A percentile compares a stretch with the other conserved stretches of the same genome.
phyloP scores from a whole-genome alignment of 441 rosid genomes.

The Jatropha multifida region DNA sequence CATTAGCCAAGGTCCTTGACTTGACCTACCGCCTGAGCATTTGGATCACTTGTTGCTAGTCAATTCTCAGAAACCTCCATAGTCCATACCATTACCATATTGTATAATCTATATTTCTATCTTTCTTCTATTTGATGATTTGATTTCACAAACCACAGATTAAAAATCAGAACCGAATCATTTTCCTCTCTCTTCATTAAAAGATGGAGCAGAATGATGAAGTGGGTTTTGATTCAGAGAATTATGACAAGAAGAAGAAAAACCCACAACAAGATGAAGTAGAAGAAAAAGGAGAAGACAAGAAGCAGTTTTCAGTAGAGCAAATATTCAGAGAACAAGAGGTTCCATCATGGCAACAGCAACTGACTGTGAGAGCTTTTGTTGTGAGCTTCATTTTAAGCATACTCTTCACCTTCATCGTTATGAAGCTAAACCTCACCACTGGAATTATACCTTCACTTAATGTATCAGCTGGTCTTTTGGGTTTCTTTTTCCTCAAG shows the following conservation, averaged over 20 bases:
- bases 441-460: conserved; percentile 81
- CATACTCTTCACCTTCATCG: conserved; percentile 71
- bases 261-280: conserved; percentile 19
- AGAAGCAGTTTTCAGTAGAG: conserved; percentile 48
- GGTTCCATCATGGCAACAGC: conserved; percentile 69
- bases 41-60: too few species aligned
- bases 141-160: not conserved
- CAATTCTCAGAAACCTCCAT: too few species aligned
- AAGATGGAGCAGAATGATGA: not conserved
- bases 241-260: not conserved
- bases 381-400: conserved; percentile 65
- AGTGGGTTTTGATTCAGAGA: conserved; percentile 4
- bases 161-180: not conserved
- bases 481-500: conserved; percentile 79
- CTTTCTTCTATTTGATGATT: too few species aligned
- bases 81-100: too few species aligned
- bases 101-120: too few species aligned
- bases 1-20: too few species aligned
- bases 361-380: conserved; percentile 70
- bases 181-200: not conserved
- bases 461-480: conserved; percentile 76
- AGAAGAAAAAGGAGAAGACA: conserved; percentile 23
- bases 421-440: conserved; percentile 82
- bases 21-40: too few species aligned
- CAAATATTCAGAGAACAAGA: conserved; percentile 42